A percentile compares a stretch with the other conserved stretches of the same genome.
Conservation (phyloP, 202 grass and related monocot genomes). For the Dendrocalamus latiflorus region DNA sequence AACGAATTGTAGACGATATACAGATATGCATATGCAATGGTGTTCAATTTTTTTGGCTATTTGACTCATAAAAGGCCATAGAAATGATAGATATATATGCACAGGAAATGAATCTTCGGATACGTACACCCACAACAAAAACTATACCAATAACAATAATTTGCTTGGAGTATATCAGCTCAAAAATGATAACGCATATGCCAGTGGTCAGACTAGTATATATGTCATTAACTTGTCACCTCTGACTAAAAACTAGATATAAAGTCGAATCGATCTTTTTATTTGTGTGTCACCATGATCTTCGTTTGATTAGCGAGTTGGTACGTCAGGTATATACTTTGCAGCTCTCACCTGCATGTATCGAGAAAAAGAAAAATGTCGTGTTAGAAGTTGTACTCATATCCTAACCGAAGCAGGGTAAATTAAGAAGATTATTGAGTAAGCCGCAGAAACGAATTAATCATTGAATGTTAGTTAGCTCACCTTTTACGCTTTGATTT, state of each 20-base stretch:
- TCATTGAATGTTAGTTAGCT: not conserved
- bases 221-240: conserved; percentile 46
- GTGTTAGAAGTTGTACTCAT: not conserved
- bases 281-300: conserved; percentile 31
- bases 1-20: not conserved
- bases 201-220: conserved; percentile 53
- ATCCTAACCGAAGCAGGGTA: not conserved
- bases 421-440: not conserved
- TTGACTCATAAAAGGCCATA: not conserved
- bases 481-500: conserved; percentile 99
- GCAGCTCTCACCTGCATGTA: conserved; percentile 17
- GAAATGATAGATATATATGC: conserved; percentile 11
- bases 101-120: not conserved
- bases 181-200: conserved; percentile 34
- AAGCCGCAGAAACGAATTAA: not conserved
- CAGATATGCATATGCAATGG: not conserved
- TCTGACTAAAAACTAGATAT: conserved; percentile 56
- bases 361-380: not conserved
- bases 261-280: conserved; percentile 43
- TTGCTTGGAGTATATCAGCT: conserved; percentile 34
- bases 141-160: conserved; percentile 19
- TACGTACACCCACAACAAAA: conserved; percentile 9
- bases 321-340: conserved; percentile 30
- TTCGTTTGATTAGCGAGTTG: conserved; percentile 46
- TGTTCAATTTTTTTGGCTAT: not conserved